Evolutionary conservation across 768 basidiomycete species (phyloP), one percentile per base, ranked within the genome.

Genomic region (Termitomyces sp.): DNA sequence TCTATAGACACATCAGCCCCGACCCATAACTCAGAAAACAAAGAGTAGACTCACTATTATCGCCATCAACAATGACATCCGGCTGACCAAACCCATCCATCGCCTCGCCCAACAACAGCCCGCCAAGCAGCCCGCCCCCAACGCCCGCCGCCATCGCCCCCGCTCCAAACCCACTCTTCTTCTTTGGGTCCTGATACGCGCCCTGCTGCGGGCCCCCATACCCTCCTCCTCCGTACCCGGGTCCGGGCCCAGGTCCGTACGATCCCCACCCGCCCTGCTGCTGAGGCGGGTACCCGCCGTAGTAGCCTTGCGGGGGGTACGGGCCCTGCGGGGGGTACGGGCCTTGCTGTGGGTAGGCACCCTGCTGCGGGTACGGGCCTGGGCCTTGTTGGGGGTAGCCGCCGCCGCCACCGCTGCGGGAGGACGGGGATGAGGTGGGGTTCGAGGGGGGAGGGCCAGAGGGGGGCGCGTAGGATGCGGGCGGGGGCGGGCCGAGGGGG

Each of bases 381-480:
- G 52, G 42, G n/a, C 15, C 17, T 6, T 37, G 35, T 12, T 54
- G 68, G 47, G 69, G 65, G 46, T 63, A 66, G 10, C 67, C 71
- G 38, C 6, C 71, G 31, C 6, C 33, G 21, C 30, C 30, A 30
- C 30, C 30, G 9, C 30, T n/a, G 48, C 12, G 12, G 7, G 47
- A 4, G 66, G 40, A 19, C 5, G 19, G 41, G 12, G 42, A 8
- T 15, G 58, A 62, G 45, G 69, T 70, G 62, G 71, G 69, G 23
- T 67, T 59, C 3, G 70, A 70, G 1, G 82, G 78, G 0, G 85
- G 85, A 9, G 80, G 73, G 19, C 77, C 76, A 0, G 69, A 51
- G 9, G 76, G 78, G 11, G 76, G 72, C 19, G 70, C 66, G 62
- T 74, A 77, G 1, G 79, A 70, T 30, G 73, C 69, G 5, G 81